phyloP scores from a whole-genome alignment of 768 basidiomycete species.

The Lentinula sp. region DNA sequence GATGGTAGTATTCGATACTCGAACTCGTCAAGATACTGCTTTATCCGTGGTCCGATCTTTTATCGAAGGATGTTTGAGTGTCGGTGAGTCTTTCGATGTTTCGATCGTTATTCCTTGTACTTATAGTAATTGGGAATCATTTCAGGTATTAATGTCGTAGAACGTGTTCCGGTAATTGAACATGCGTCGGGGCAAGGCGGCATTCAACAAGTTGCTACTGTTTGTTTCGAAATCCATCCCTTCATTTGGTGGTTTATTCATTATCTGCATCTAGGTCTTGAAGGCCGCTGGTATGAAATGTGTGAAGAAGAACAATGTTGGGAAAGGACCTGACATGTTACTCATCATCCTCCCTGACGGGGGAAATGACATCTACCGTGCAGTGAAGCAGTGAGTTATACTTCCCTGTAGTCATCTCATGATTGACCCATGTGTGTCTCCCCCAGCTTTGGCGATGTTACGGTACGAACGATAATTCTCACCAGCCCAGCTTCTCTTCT shows the following conservation, averaged over 20 bases:
- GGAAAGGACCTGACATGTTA: slow-evolving; percentile 33
- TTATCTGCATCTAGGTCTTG: neutral
- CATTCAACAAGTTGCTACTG: neutral
- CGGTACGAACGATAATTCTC: slow-evolving; percentile 17
- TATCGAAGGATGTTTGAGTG: slow-evolving; percentile 20
- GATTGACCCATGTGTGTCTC: neutral
- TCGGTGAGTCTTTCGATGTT: neutral
- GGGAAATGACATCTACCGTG: slow-evolving; percentile 47
- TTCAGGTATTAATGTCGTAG: neutral
- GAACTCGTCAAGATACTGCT: slow-evolving; percentile 33
- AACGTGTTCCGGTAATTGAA: neutral
- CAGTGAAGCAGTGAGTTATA: slow-evolving; percentile 47
- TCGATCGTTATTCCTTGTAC: neutral
- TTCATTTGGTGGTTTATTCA: neutral
- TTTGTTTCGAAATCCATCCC: neutral
- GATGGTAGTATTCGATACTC: slow-evolving; percentile 44
- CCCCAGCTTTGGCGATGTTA: slow-evolving; percentile 26
- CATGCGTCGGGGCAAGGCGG: neutral
- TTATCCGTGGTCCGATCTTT: slow-evolving; percentile 34
- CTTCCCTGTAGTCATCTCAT: neutral
- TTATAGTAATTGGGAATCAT: neutral
- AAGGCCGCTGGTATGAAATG: slow-evolving; percentile 26
- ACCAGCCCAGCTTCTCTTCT: neutral
- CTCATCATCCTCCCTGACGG: slow-evolving; percentile 49
- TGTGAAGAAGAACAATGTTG: slow-evolving; percentile 19